Evolutionary conservation across 2,329 filamentous ascomycete genomes (phyloP).

Genomic region (Penicillium brasilianum): DNA sequence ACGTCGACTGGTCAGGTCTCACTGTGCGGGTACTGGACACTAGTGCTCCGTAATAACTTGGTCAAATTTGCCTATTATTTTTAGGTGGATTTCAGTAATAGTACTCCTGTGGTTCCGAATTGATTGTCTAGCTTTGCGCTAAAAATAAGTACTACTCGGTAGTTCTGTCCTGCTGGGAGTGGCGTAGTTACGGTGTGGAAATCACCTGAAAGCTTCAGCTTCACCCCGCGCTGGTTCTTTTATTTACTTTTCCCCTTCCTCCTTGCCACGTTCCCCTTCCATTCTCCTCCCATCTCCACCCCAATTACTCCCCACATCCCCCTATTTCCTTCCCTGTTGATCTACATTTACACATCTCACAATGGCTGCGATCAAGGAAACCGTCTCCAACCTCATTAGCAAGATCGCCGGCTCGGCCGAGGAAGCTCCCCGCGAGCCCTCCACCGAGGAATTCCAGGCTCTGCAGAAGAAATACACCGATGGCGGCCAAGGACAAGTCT

Average conservation of each 20-base stretch:
- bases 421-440: slow-evolving; percentile 56
- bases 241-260: slow-evolving; percentile 19
- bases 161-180: neutral
- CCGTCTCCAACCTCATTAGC: slow-evolving; percentile 55
- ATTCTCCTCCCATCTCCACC: neutral
- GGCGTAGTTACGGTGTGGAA: slow-evolving; percentile 26
- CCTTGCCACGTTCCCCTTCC: neutral
- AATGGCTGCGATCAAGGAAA: slow-evolving; percentile 52
- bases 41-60: neutral
- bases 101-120: neutral
- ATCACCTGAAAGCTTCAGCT: slow-evolving; percentile 26
- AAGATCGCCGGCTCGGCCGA: slow-evolving; percentile 50
- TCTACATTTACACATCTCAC: slow-evolving; percentile 10
- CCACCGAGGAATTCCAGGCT: slow-evolving; percentile 67
- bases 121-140: slow-evolving; percentile 21
- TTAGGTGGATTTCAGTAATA: neutral
- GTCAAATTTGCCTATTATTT: neutral
- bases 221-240: slow-evolving; percentile 35
- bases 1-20: slow-evolving; percentile 29
- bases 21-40: slow-evolving; percentile 11
- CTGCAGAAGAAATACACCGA: slow-evolving; percentile 75
- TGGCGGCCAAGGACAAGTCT: slow-evolving; percentile 80
- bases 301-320: neutral
- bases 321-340: neutral
- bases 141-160: slow-evolving; percentile 32